Base-by-base conservation (phyloP, 495 filamentous ascomycete genomes). In the Talaromyces wortmannii region DNA sequence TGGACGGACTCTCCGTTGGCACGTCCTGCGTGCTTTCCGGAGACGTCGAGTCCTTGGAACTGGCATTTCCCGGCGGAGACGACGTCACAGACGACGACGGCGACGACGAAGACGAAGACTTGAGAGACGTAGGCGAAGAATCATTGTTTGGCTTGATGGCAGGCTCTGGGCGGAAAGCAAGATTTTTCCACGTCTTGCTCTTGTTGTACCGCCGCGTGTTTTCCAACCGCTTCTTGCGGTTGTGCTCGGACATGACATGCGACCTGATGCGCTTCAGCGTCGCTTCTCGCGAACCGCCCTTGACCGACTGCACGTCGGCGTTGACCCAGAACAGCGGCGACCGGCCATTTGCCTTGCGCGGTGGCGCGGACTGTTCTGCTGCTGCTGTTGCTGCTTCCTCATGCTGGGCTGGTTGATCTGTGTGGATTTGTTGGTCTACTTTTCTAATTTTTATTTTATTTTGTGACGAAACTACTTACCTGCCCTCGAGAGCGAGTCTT, bases 161-260 rank as follows among this genome's bases (percentile, higher is more conserved):
- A 5, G 52, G 52, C 13, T 53, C 64, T 0, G 71, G 65, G 52
- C 70, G 70, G 45, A 69, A 77, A 48, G 71, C 66, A 45, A 74
- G 55, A n/a, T 72, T 67, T 40, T 75, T 75, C 64, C 66, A 76
- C 15, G 69, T 63, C 57, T 77, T 74, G 59, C 61, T 67, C 48
- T 75, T 77, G 17, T 53, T 53, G 59, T 75, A 72, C 12, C 68
- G 67, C 48, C 73, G 71, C 3, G 70, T 76, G 45, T 64, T 76
- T 16, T 75, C 73, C 42, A 75, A 57, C 43, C 74, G 62, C 54
- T 77, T 77, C 59, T 76, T 77, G 55, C 74, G 71, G 61, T 77
- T 77, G 56, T 77, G 74, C 51, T 77, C 74, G 31, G 74, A 76
- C 74, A 77, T 77, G 29, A 77, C 74, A 69, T 77, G 74, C 18